Percentiles rank a stretch among this genome's conserved stretches.
These are phyloP conservation scores for Clarireedia monteithiana DNA, from an alignment of 2,329 filamentous ascomycete genomes.

Conservation along the genomic window DNA sequence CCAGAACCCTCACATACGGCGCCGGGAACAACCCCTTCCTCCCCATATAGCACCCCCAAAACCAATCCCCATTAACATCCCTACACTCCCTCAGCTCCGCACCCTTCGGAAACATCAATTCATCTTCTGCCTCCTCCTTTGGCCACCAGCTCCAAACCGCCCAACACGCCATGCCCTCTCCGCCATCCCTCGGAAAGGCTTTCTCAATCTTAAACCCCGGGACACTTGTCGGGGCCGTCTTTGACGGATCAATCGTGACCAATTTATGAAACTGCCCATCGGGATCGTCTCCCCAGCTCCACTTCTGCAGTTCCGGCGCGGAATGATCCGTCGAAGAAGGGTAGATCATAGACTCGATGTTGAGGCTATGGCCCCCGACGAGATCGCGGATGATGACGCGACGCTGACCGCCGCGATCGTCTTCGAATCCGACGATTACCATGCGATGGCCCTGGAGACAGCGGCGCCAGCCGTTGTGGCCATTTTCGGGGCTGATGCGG, in stretches of 20 bases:
- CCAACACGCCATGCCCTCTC: slow-evolving; percentile 53
- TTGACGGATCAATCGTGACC: slow-evolving; percentile 44
- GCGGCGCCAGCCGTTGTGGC: slow-evolving; percentile 72
- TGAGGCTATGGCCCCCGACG: slow-evolving; percentile 68
- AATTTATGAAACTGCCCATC: slow-evolving; percentile 35
- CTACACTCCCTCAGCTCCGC: slow-evolving; percentile 79
- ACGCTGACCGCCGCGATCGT: slow-evolving; percentile 57
- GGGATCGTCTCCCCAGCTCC: slow-evolving; percentile 41
- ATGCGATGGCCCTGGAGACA: slow-evolving; percentile 79
- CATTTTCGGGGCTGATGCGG: slow-evolving; percentile 67
- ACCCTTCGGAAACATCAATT: slow-evolving; percentile 75
- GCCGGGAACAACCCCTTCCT: slow-evolving; percentile 72
- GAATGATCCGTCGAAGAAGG: slow-evolving; percentile 19
- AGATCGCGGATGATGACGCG: slow-evolving; percentile 63
- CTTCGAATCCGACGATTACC: slow-evolving; percentile 69
- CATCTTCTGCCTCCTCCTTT: slow-evolving; percentile 52
- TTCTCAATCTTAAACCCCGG: slow-evolving; percentile 18
- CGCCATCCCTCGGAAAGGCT: slow-evolving; percentile 67
- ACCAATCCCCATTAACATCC: slow-evolving; percentile 89
- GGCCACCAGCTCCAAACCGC: slow-evolving; percentile 79
- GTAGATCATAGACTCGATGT: slow-evolving; percentile 38
- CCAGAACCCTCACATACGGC: slow-evolving; percentile 56
- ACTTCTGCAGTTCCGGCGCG: slow-evolving; percentile 36
- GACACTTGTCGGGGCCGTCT: slow-evolving; percentile 28
- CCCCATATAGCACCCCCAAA: slow-evolving; percentile 78